A percentile compares a stretch with the other conserved stretches of the same genome.
Evolutionary conservation across 2,329 filamentous ascomycete species (phyloP).

Genomic region (Epichloe sylvatica): DNA sequence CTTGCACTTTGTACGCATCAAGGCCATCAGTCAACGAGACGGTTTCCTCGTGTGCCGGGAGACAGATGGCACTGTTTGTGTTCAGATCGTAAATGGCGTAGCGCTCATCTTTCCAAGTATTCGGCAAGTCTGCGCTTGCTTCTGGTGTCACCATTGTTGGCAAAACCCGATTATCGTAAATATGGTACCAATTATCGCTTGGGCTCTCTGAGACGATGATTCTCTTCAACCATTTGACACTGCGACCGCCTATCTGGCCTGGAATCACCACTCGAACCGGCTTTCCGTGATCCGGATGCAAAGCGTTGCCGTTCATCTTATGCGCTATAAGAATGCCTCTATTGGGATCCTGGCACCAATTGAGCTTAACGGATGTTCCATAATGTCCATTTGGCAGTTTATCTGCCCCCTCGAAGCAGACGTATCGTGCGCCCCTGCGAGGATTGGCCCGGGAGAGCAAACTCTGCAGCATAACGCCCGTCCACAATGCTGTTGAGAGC

Average conservation of each 20-base stretch:
- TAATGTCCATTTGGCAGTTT: conserved; percentile 80
- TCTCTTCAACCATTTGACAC: conserved; percentile 82
- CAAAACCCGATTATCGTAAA: conserved; percentile 82
- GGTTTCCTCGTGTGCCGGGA: conserved; percentile 64
- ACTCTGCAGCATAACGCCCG: conserved; percentile 62
- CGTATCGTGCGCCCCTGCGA: conserved; percentile 56
- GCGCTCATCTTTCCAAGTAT: conserved; percentile 76
- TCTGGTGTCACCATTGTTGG: conserved; percentile 79
- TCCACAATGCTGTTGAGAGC: conserved; percentile 77
- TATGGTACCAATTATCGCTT: conserved; percentile 91
- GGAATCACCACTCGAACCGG: conserved; percentile 74
- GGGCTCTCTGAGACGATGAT: conserved; percentile 65
- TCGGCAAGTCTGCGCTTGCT: conserved; percentile 55
- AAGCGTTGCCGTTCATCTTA: conserved; percentile 74
- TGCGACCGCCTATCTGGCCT: conserved; percentile 81
- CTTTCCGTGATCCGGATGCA: conserved; percentile 74
- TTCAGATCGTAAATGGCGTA: conserved; percentile 91
- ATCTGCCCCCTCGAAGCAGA: conserved; percentile 87
- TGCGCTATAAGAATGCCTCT: conserved; percentile 76
- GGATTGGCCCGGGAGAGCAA: conserved; percentile 56
- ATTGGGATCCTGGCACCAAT: conserved; percentile 75
- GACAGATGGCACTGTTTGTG: conserved; percentile 69
- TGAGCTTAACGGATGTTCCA: conserved; percentile 75
- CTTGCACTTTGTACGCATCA: conserved; percentile 50
- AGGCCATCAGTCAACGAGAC: conserved; percentile 35